These are phyloP conservation scores for Solanum bukasovii DNA, from an alignment of 257 asterid genomes.

Conservation along the genomic window DNA sequence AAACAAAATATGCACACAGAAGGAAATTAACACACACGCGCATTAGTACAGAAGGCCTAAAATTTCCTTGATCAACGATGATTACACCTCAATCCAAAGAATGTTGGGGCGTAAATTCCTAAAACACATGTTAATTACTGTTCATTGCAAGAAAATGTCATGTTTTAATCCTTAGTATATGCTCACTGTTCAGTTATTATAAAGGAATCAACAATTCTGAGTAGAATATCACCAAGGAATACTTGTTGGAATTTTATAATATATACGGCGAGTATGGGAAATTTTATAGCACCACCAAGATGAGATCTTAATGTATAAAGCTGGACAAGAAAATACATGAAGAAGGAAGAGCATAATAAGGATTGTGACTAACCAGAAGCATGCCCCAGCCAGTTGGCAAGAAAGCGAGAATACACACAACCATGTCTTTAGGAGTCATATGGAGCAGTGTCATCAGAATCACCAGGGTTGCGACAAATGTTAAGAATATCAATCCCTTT, in stretches of 20 bases:
- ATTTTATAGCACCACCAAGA: neutral
- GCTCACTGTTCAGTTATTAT: neutral
- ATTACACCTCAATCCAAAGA: neutral
- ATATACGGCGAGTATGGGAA: neutral
- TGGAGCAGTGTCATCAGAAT: constrained; percentile 62
- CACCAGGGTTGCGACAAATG: constrained; percentile 66
- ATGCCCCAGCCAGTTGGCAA: constrained; percentile 98
- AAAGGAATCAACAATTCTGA: neutral
- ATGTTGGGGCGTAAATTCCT: neutral
- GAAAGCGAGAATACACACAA: constrained; percentile 90
- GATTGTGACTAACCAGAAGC: constrained; percentile 60
- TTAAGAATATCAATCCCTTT: constrained; percentile 87
- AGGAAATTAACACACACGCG: neutral
- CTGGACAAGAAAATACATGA: neutral
- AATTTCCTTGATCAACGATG: neutral
- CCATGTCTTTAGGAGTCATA: constrained; percentile 66
- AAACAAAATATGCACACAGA: neutral
- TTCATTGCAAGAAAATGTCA: neutral
- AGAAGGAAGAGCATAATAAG: neutral
- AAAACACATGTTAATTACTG: neutral
- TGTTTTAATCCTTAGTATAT: neutral
- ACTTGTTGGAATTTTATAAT: neutral
- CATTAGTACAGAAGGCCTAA: neutral
- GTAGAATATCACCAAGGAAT: neutral
- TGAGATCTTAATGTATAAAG: neutral